Evolutionary conservation across 2,329 filamentous ascomycete species (phyloP).

Genomic region (Fusarium proliferatum): DNA sequence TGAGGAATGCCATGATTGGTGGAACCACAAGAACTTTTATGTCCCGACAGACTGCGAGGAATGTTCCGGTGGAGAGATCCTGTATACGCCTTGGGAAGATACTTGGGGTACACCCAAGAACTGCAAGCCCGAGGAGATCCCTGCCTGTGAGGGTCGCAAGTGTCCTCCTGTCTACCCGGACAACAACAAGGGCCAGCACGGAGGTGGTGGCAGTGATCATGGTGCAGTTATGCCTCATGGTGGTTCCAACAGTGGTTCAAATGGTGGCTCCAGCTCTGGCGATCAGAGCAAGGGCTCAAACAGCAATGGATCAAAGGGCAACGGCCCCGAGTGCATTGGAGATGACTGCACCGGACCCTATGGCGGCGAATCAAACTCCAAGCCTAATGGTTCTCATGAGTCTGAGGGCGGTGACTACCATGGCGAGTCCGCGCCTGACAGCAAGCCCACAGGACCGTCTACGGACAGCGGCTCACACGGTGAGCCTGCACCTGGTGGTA

Average conservation of each 20-base stretch:
- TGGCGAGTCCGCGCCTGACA: neutral
- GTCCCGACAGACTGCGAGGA: slow-evolving; percentile 17
- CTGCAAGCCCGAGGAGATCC: neutral
- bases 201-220: neutral
- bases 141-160: neutral
- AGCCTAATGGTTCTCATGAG: neutral
- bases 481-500: neutral
- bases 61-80: slow-evolving; percentile 16
- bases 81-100: slow-evolving; percentile 40
- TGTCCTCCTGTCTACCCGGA: neutral
- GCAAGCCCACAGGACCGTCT: neutral
- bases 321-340: neutral
- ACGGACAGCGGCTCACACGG: neutral
- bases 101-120: slow-evolving; percentile 12
- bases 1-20: slow-evolving; percentile 25
- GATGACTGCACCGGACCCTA: neutral
- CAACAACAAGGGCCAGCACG: neutral
- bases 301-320: neutral
- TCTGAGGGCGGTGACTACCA: neutral
- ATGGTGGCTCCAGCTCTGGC: neutral
- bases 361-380: neutral
- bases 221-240: neutral
- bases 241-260: neutral
- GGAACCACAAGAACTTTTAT: slow-evolving; percentile 24
- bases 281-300: neutral